Conservation (phyloP, 2,329 filamentous ascomycete species). For the Fusarium heterosporum region DNA sequence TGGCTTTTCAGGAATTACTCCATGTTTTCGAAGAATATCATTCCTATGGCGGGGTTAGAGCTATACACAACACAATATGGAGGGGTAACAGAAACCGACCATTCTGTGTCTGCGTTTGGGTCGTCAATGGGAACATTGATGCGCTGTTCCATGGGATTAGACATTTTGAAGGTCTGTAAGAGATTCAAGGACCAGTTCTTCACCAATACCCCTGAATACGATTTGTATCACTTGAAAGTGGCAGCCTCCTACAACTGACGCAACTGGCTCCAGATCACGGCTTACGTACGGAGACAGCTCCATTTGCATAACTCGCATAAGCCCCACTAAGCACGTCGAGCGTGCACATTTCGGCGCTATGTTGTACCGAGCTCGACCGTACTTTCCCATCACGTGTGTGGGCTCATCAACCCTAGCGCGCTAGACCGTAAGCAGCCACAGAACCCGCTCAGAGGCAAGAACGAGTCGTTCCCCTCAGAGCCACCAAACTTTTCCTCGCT, state of each 20-base stretch:
- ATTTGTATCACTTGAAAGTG: conserved; percentile 19
- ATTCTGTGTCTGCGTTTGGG: conserved; percentile 98
- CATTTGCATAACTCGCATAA: conserved; percentile 41
- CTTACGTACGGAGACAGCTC: conserved; percentile 36
- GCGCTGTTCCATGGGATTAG: conserved; percentile 71
- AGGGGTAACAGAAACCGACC: conserved; percentile 64
- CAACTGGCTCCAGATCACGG: conserved; percentile 26
- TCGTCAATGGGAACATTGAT: conserved; percentile 89
- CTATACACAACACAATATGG: conserved; percentile 20
- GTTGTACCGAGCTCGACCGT: conserved; percentile 41
- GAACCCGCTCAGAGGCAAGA: conserved; percentile 54
- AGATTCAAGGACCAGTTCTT: not conserved
- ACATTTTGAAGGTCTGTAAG: conserved; percentile 59
- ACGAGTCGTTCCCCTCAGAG: conserved; percentile 51
- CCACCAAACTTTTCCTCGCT: conserved; percentile 63
- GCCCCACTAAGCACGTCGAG: conserved; percentile 21
- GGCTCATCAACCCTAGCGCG: conserved; percentile 54
- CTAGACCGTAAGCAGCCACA: conserved; percentile 54
- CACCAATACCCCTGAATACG: not conserved
- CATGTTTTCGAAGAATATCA: conserved; percentile 96
- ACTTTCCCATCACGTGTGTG: conserved; percentile 52
- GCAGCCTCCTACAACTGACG: conserved; percentile 38
- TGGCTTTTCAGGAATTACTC: conserved; percentile 96
- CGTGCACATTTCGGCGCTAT: conserved; percentile 42
- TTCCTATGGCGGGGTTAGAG: conserved; percentile 73